Evolutionary conservation across 306 rosid genomes (phyloP), one percentile per base, ranked within the genome.

Genomic region (Glycine latifolia): DNA sequence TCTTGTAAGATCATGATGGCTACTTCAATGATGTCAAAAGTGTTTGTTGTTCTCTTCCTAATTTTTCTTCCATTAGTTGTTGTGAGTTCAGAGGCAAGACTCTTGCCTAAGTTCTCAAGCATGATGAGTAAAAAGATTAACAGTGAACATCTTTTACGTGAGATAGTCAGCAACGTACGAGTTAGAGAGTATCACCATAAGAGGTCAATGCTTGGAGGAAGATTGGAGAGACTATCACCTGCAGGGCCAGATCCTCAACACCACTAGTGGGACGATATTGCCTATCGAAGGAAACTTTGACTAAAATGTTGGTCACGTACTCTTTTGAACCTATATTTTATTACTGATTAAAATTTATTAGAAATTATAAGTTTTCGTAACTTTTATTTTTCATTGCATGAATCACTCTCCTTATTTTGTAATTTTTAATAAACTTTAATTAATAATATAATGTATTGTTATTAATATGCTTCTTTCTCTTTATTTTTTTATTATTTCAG

Each of bases 171-270:
- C 10, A 80, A 55, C 49, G 53, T 20, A 5, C 31, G 59, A 52
- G 43, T 20, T 16, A 49, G 50, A 2, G 68, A 68, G 81, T 73
- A 79, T 68, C 11, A 4, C 5, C 63, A 58, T 1, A 73, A 72
- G 81, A 80, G 89, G 71, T 76, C 78, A 65, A 87, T 87, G 85
- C 8, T 83, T 4, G 83, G 9, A n/a, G 63, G 2, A 3, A 76
- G 72, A 71, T 46, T 87, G 79, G 61, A 77, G 48, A 83, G 89
- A 54, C 0, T 75, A 43, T 74, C 87, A 59, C 89, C 89, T 10
- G 85, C 85, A 14, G 92, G 95, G 12, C 95, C 95, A 16, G 91
- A 91, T 82, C 81, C 89, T 56, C 83, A 86, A 8, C 95, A 91
- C 83, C 91, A 87, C 80, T 91, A 80, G 70, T 54, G 71, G 12